phyloP scores from a whole-genome alignment of 148 eudicot species.

The Limonium bicolor region DNA sequence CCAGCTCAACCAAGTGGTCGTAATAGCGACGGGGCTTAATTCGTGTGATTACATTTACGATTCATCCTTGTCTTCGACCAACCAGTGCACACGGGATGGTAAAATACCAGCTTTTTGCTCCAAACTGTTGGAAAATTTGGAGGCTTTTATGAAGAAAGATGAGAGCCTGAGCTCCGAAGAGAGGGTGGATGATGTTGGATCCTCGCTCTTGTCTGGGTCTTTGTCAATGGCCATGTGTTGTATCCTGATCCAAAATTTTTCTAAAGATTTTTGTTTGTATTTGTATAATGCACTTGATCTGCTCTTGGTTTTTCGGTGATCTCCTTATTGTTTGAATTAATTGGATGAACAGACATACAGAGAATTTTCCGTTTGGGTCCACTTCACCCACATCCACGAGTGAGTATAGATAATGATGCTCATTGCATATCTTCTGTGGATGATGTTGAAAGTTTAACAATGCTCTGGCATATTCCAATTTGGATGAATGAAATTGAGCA shows the following conservation, averaged over 20 bases:
- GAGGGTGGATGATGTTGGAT: conserved; percentile 34
- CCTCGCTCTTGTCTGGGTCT: conserved; percentile 78
- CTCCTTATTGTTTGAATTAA: conserved; percentile 37
- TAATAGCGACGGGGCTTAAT: conserved; percentile 76
- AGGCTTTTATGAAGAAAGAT: conserved; percentile 58
- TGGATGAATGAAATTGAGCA: background rate
- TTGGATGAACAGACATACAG: conserved; percentile 55
- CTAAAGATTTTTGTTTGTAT: no score
- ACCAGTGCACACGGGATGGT: conserved; percentile 28
- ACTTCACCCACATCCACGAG: conserved; percentile 92
- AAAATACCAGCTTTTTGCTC: conserved; percentile 23
- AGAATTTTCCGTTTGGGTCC: conserved; percentile 78
- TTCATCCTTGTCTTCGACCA: conserved; percentile 30
- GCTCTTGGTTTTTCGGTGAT: no score
- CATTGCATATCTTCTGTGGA: no score
- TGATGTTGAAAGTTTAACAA: no score
- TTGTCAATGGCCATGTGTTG: conserved; percentile 96
- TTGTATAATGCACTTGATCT: no score
- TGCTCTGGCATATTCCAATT: no score
- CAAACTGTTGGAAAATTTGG: conserved; percentile 43
- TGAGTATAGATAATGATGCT: conserved; percentile 31
- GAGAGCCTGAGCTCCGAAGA: conserved; percentile 42
- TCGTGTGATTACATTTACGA: conserved; percentile 64
- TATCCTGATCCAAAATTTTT: no score
- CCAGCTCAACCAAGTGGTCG: conserved; percentile 82